phyloP scores from a whole-genome alignment of 192 early-diverging fungal genomes.

The Coemansia guatemalensis region DNA sequence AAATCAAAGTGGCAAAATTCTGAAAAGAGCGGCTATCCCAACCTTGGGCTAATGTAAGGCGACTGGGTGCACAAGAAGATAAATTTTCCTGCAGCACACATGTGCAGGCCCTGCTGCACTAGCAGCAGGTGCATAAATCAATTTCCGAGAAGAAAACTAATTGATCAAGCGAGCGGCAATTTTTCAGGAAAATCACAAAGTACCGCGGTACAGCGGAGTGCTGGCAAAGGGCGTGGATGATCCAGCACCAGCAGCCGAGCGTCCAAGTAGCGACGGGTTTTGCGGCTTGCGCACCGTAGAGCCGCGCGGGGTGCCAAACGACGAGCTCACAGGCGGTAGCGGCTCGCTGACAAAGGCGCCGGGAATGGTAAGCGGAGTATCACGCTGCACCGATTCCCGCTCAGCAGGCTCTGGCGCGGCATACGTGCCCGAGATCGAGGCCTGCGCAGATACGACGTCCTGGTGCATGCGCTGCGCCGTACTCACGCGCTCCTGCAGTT shows the following conservation, averaged over 20 bases:
- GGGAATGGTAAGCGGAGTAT: constrained; percentile 19
- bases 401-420: background rate
- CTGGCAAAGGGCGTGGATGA: constrained; percentile 6
- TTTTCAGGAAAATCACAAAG: background rate
- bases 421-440: constrained; percentile 15
- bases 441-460: constrained; percentile 36
- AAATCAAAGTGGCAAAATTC: no score
- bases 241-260: background rate
- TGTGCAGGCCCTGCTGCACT: no score
- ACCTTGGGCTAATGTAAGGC: no score
- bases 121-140: no score
- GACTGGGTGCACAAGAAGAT: no score
- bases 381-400: background rate
- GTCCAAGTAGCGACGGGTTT: background rate
- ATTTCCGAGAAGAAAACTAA: no score
- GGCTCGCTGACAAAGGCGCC: constrained; percentile 38
- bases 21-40: no score
- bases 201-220: constrained; percentile 6
- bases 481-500: constrained; percentile 48
- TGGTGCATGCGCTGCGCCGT: constrained; percentile 38
- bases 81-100: no score
- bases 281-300: constrained; percentile 4
- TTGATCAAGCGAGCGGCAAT: no score
- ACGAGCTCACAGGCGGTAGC: constrained; percentile 31
- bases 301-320: constrained; percentile 34